Conservation (phyloP, 805 yeast species). For the Clavispora fructus region DNA sequence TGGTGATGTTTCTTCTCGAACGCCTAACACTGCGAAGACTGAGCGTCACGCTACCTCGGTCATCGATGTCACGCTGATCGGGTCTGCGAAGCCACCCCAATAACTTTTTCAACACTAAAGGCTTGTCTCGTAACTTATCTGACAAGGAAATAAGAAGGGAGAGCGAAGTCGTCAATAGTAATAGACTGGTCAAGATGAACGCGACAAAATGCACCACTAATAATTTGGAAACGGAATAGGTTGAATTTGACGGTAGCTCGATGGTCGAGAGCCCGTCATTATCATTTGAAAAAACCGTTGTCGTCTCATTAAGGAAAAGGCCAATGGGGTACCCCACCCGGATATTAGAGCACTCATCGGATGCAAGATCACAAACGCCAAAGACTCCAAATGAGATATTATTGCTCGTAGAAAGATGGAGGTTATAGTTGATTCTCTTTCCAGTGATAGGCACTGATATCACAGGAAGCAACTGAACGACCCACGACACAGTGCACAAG, state of each 20-base stretch:
- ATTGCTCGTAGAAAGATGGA: conserved; percentile 28
- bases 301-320: neutral
- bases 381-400: conserved; percentile 40
- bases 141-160: neutral
- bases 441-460: conserved; percentile 39
- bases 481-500: conserved; percentile 26
- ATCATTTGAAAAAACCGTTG: neutral
- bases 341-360: conserved; percentile 27
- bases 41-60: neutral
- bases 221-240: conserved; percentile 35
- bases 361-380: conserved; percentile 32
- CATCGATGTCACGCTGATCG: neutral
- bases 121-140: neutral
- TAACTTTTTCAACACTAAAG: neutral
- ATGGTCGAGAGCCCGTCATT: conserved; percentile 17
- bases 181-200: conserved; percentile 24
- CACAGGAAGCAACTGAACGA: conserved; percentile 35
- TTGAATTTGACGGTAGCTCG: conserved; percentile 36
- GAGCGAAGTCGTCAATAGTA: conserved; percentile 6
- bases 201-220: conserved; percentile 39
- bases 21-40: neutral
- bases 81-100: neutral
- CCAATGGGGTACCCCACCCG: conserved; percentile 31
- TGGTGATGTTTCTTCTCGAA: conserved; percentile 3
- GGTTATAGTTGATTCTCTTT: conserved; percentile 13